phyloP scores from a whole-genome alignment of 768 basidiomycete species.

The Exidia glandulosa region DNA sequence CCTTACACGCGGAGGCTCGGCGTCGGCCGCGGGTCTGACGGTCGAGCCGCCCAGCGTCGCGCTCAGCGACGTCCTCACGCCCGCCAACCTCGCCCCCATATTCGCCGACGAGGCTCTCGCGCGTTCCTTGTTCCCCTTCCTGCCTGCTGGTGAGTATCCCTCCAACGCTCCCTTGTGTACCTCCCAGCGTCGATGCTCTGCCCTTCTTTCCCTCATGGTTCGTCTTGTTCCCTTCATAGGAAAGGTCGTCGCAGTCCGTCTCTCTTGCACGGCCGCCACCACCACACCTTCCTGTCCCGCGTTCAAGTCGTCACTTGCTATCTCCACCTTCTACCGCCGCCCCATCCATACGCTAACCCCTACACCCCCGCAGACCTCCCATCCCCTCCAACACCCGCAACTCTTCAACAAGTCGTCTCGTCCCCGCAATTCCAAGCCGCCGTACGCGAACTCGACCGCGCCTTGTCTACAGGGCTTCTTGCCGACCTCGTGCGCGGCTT shows the following conservation, averaged over 20 bases:
- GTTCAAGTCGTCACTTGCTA: too few relatives aligned
- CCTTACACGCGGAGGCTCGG: background rate
- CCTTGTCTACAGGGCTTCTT: slow-evolving; percentile 69
- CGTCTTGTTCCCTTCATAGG: too few relatives aligned
- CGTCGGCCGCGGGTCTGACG: slow-evolving; percentile 11
- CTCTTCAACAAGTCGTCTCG: slow-evolving; percentile 62
- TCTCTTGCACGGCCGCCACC: too few relatives aligned
- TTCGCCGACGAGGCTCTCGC: slow-evolving; percentile 28
- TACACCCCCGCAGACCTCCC: too few relatives aligned
- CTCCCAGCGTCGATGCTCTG: too few relatives aligned
- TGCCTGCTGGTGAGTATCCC: background rate
- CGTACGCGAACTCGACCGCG: slow-evolving; percentile 73
- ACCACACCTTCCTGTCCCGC: too few relatives aligned
- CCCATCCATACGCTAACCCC: too few relatives aligned
- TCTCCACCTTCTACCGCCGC: too few relatives aligned
- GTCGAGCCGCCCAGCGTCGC: slow-evolving; percentile 38
- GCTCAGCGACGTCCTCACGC: slow-evolving; percentile 65
- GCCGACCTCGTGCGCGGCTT: slow-evolving; percentile 64
- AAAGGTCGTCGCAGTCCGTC: too few relatives aligned
- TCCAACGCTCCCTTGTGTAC: too few relatives aligned
- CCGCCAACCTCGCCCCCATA: slow-evolving; percentile 58
- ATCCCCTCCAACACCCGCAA: slow-evolving; percentile 60
- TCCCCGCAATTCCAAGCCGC: slow-evolving; percentile 78
- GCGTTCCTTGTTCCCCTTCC: background rate
- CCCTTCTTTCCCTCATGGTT: too few relatives aligned